Percentiles rank a stretch among this genome's conserved stretches.
phyloP scores from a whole-genome alignment of 2,329 filamentous ascomycete species.

The Chaetomiaceae sp. region DNA sequence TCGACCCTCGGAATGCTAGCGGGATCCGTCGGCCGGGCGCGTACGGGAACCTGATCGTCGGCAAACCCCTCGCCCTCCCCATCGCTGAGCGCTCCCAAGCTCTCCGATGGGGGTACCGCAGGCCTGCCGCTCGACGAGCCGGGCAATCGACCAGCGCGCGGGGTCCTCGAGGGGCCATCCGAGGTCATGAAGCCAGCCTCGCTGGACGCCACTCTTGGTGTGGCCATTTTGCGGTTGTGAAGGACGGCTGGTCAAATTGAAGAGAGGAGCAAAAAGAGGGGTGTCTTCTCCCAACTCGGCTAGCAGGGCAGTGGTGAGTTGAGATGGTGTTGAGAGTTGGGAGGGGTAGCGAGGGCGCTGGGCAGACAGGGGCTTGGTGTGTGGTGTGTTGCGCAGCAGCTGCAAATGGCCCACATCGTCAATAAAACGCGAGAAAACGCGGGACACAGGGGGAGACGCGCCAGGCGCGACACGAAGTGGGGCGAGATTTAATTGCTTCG shows the following conservation, averaged over 20 bases:
- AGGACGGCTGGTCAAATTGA: too few species aligned
- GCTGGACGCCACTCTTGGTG: slow-evolving; percentile 47
- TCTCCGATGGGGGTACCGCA: slow-evolving; percentile 57
- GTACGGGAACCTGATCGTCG: slow-evolving; percentile 56
- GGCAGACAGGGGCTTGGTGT: too few species aligned
- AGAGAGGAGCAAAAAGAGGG: too few species aligned
- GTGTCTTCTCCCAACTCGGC: too few species aligned
- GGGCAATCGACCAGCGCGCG: slow-evolving; percentile 38
- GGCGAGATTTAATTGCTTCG: slow-evolving; percentile 19
- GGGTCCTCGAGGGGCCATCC: slow-evolving; percentile 45
- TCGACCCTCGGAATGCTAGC: slow-evolving; percentile 63
- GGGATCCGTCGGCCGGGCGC: slow-evolving; percentile 41
- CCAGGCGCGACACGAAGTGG: slow-evolving; percentile 10
- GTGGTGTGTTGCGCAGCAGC: background rate
- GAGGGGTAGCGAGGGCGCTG: slow-evolving; percentile 1
- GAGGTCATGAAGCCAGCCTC: slow-evolving; percentile 53
- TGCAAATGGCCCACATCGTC: slow-evolving; percentile 10
- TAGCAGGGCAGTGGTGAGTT: too few species aligned
- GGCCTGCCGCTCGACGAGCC: slow-evolving; percentile 50
- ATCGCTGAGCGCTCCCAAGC: slow-evolving; percentile 53
- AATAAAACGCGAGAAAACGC: slow-evolving; percentile 26
- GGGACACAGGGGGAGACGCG: slow-evolving; percentile 17
- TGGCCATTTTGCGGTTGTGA: slow-evolving; percentile 14
- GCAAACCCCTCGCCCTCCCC: slow-evolving; percentile 57
- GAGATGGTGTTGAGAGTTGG: slow-evolving; percentile 10